Evolutionary conservation across 2,329 filamentous ascomycete genomes (phyloP), one percentile per base, ranked within the genome.

Genomic region (Aspergillus sp.): DNA sequence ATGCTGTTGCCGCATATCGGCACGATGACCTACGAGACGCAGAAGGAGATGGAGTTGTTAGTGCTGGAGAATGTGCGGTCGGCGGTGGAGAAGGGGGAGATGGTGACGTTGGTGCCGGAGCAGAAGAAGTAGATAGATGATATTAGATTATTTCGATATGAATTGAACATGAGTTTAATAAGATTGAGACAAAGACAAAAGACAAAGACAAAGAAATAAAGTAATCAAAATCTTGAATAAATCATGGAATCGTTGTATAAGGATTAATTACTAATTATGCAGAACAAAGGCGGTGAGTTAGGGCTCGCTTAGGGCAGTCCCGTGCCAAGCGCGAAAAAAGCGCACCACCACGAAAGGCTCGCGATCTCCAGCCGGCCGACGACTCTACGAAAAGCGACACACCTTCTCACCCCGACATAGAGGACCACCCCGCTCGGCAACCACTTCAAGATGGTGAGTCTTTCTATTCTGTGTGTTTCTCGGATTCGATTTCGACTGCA

Each of bases 41-140:
- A 84, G 69, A 79, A 76, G 57, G 80, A 83, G 50, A 85, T 84
- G 82, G 82, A 85, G 65, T 61, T 83, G 48, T 63, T 84, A 57
- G 81, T 84, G 16, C 55, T 85, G 63, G 75, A 81, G 30, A 85
- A 85, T 57, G 56, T 86, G 65, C 77, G 77, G 62, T 76, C 71
- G 30, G 82, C 79, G 5, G 74, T 86, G 36, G 77, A 83, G 61
- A 76, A 79, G 53, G 81, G 80, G 4, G 76, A 76, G 53, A 67
- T 86, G 65, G 68, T 85, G 52, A 86, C 83, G n/a, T 76, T 80
- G 55, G 79, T 86, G 38, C 76, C 79, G 3, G 83, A 85, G 68
- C 83, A 86, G 73, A 81, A 79, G 64, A 49, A 22, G 38, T 30
- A 30, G 9, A 51, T 38, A 36, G 36, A 51, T 19, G 35, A 13